A percentile compares a stretch with the other conserved stretches of the same genome.
These are phyloP conservation scores for Apostasia shenzhenica DNA, from an alignment of 106 monocot species.

Conservation along the genomic window DNA sequence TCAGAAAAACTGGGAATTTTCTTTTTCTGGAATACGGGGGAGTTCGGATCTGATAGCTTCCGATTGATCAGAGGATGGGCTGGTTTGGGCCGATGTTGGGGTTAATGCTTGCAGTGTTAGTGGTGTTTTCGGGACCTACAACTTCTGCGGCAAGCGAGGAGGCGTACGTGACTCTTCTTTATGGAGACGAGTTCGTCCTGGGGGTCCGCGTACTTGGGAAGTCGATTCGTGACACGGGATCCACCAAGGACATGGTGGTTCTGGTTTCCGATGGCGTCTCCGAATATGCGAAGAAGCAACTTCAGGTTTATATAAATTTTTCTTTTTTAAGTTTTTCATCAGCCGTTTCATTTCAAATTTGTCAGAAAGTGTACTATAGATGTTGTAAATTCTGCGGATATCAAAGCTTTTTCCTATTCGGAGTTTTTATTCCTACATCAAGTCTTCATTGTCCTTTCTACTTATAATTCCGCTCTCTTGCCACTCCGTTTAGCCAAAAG, in stretches of 20 bases:
- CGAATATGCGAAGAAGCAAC: slow-evolving; percentile 54
- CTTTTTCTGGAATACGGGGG: too few species aligned
- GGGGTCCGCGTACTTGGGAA: slow-evolving; percentile 89
- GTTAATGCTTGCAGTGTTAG: slow-evolving; percentile 4
- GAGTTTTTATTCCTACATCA: too few species aligned
- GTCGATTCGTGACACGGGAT: slow-evolving; percentile 77
- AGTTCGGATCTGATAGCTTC: too few species aligned
- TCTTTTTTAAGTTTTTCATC: too few species aligned
- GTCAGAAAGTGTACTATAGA: too few species aligned
- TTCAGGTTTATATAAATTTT: slow-evolving; percentile 25
- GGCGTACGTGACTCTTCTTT: slow-evolving; percentile 77
- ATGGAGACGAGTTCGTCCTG: slow-evolving; percentile 86
- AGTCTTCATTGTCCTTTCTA: too few species aligned
- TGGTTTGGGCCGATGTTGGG: slow-evolving; percentile 8
- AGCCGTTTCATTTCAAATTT: too few species aligned
- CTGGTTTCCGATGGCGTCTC: slow-evolving; percentile 91
- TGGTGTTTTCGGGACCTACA: slow-evolving; percentile 4
- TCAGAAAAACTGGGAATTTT: too few species aligned
- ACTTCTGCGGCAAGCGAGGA: slow-evolving; percentile 23
- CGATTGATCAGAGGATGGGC: not conserved
- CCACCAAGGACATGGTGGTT: slow-evolving; percentile 66
- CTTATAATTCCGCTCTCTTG: too few species aligned
- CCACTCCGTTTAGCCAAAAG: too few species aligned
- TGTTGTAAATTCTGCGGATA: too few species aligned
- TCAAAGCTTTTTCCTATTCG: too few species aligned